A percentile compares a stretch with the other conserved stretches of the same genome.
Conservation (phyloP, 495 filamentous ascomycete species). For the Wilcoxina mikolae region DNA sequence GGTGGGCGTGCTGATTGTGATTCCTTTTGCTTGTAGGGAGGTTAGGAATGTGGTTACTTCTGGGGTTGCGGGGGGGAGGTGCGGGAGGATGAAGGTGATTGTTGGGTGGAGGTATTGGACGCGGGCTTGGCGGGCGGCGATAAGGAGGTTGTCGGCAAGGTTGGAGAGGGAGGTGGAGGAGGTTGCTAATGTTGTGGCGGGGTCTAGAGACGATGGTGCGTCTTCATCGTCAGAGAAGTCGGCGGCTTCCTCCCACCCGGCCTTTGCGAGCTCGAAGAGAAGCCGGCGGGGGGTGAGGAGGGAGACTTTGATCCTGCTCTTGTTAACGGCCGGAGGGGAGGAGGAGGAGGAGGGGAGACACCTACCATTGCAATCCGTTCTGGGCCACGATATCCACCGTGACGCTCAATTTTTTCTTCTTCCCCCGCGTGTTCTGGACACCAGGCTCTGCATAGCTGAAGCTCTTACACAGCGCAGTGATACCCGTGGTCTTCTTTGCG, state of each 20-base stretch:
- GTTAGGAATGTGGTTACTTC: slow-evolving; percentile 44
- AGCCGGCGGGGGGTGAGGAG: slow-evolving; percentile 43
- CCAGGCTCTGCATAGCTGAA: slow-evolving; percentile 14
- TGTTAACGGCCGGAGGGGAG: background rate
- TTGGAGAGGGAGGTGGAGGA: slow-evolving; percentile 39
- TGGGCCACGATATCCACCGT: slow-evolving; percentile 22
- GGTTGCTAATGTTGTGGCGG: slow-evolving; percentile 27
- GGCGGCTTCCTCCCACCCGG: slow-evolving; percentile 41
- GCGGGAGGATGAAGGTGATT: slow-evolving; percentile 46
- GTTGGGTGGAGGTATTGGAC: slow-evolving; percentile 44
- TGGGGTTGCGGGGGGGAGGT: slow-evolving; percentile 35
- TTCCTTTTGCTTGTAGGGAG: slow-evolving; percentile 42
- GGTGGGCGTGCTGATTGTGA: slow-evolving; percentile 34
- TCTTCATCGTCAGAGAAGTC: slow-evolving; percentile 28
- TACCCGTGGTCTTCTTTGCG: slow-evolving; percentile 23
- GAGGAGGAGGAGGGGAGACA: background rate
- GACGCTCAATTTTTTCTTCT: slow-evolving; percentile 19
- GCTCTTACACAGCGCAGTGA: slow-evolving; percentile 22
- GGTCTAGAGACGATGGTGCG: background rate
- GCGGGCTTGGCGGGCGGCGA: slow-evolving; percentile 39
- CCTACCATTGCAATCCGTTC: slow-evolving; percentile 26
- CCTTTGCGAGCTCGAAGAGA: slow-evolving; percentile 49
- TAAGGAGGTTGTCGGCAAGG: slow-evolving; percentile 40
- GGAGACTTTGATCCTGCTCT: slow-evolving; percentile 44
- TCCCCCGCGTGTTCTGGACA: slow-evolving; percentile 7